Evolutionary conservation across 495 filamentous ascomycete species (phyloP).

Genomic region (Wilcoxina mikolae): DNA sequence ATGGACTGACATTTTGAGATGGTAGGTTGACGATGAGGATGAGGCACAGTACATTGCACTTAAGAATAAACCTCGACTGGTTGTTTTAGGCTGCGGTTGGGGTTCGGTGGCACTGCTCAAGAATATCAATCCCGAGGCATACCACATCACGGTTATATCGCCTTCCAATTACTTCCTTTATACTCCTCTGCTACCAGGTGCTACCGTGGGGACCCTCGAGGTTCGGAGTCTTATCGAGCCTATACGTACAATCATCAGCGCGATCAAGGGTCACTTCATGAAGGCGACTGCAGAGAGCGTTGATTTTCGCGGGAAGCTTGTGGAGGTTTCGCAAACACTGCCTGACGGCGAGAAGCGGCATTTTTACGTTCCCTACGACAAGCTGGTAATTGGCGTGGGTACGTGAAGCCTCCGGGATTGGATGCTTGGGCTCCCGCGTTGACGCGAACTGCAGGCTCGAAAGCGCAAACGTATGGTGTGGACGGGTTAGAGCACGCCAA

Average conservation of each 20-base stretch:
- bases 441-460: slow-evolving; percentile 45
- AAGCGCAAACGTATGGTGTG: slow-evolving; percentile 89
- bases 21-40: slow-evolving; percentile 60
- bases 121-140: slow-evolving; percentile 72
- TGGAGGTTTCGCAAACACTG: slow-evolving; percentile 67
- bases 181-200: slow-evolving; percentile 92
- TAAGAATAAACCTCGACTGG: slow-evolving; percentile 67
- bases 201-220: slow-evolving; percentile 89
- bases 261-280: slow-evolving; percentile 74
- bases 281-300: slow-evolving; percentile 74
- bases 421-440: slow-evolving; percentile 8
- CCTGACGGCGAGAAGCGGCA: slow-evolving; percentile 50
- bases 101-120: slow-evolving; percentile 86
- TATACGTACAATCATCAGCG: slow-evolving; percentile 63
- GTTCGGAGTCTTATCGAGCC: slow-evolving; percentile 84
- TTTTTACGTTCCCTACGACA: slow-evolving; percentile 97
- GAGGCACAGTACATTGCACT: slow-evolving; percentile 36
- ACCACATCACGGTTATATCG: slow-evolving; percentile 86
- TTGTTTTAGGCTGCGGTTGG: slow-evolving; percentile 91
- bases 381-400: slow-evolving; percentile 89
- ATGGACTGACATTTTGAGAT: background rate
- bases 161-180: slow-evolving; percentile 95
- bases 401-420: slow-evolving; percentile 16
- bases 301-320: slow-evolving; percentile 76
- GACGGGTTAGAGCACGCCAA: slow-evolving; percentile 88